phyloP scores from a whole-genome alignment of 805 yeast genomes.

The Debaryomyces tyrocola region DNA sequence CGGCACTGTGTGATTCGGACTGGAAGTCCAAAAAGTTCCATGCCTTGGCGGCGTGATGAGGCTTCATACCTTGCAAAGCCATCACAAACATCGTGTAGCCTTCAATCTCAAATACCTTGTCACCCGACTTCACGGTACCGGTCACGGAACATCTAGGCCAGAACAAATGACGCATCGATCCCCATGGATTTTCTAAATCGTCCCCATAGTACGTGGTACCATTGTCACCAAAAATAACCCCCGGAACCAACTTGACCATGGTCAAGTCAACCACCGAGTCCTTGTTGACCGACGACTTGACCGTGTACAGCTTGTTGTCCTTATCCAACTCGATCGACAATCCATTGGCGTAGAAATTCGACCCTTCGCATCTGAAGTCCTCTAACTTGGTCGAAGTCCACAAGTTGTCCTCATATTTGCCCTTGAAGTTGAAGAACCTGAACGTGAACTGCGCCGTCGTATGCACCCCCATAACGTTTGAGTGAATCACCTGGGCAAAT shows the following conservation, averaged over 20 bases:
- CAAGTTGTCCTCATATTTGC: conserved; percentile 49
- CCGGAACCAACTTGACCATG: conserved; percentile 64
- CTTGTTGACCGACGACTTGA: conserved; percentile 64
- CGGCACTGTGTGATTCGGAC: conserved; percentile 68
- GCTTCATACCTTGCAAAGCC: conserved; percentile 99
- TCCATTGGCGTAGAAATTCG: conserved; percentile 77
- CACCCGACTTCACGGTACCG: conserved; percentile 59
- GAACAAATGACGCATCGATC: conserved; percentile 91
- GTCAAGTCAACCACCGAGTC: conserved; percentile 71
- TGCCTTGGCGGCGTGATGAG: conserved; percentile 96
- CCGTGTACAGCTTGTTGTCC: conserved; percentile 45
- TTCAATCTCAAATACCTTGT: conserved; percentile 34
- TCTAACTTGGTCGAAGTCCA: conserved; percentile 95
- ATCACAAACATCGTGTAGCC: conserved; percentile 79
- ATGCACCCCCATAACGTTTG: conserved; percentile 84
- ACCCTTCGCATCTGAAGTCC: conserved; percentile 69
- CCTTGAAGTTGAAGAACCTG: conserved; percentile 60
- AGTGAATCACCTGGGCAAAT: conserved; percentile 92
- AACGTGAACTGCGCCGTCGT: conserved; percentile 94
- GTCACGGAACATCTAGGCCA: conserved; percentile 85
- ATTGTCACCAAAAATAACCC: conserved; percentile 86
- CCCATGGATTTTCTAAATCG: conserved; percentile 87
- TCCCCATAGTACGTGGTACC: conserved; percentile 89
- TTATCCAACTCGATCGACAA: conserved; percentile 64
- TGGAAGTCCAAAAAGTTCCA: conserved; percentile 96